Conservation (phyloP, 805 yeast genomes). For the Grigorovia humatica region DNA sequence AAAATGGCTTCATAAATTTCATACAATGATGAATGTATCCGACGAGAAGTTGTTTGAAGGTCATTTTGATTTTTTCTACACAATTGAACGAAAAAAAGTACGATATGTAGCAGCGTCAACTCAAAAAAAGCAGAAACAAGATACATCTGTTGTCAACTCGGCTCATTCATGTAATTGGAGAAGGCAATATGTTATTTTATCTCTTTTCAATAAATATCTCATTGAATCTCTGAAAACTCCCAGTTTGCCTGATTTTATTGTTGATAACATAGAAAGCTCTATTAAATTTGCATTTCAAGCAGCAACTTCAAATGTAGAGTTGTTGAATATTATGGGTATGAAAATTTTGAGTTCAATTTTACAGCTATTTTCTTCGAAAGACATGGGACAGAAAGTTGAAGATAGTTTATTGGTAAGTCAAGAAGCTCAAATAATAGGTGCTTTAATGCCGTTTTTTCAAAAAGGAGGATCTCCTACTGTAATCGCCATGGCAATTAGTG, state of each 20-base stretch:
- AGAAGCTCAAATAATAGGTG: conserved; percentile 88
- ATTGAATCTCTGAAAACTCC: conserved; percentile 20
- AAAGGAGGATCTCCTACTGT: conserved; percentile 61
- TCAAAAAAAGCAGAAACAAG: not conserved
- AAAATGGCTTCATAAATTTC: conserved; percentile 50
- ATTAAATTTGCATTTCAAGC: conserved; percentile 73
- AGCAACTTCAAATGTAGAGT: conserved; percentile 57
- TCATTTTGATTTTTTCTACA: conserved; percentile 34
- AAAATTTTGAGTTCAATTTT: conserved; percentile 54
- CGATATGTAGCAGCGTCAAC: not conserved
- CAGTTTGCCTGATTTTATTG: not conserved
- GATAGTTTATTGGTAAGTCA: conserved; percentile 74
- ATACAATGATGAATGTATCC: conserved; percentile 37
- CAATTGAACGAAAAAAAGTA: conserved; percentile 29
- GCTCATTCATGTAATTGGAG: not conserved
- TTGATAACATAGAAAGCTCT: conserved; percentile 21
- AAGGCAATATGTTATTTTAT: not conserved
- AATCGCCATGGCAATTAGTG: conserved; percentile 66
- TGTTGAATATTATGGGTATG: conserved; percentile 56
- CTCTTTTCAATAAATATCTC: not conserved
- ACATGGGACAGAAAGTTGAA: conserved; percentile 63
- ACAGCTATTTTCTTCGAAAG: conserved; percentile 41
- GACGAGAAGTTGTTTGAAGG: conserved; percentile 34
- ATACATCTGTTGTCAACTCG: not conserved
- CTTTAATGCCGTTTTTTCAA: conserved; percentile 77